phyloP scores from a whole-genome alignment of 768 basidiomycete species.

The Phanerochaete carnosa region DNA sequence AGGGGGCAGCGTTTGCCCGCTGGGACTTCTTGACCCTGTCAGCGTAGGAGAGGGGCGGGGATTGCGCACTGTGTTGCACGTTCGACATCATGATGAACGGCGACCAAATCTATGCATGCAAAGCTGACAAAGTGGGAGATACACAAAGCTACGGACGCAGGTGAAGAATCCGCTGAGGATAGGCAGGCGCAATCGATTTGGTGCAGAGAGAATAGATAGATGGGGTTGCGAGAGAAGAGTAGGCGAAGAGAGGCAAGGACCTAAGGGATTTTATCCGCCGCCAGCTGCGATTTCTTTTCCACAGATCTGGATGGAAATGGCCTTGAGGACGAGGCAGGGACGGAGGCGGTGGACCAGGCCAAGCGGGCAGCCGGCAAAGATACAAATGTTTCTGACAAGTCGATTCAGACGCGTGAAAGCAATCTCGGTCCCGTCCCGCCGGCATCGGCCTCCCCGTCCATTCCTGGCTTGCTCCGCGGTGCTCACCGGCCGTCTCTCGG shows the following conservation, averaged over 20 bases:
- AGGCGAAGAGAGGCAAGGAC: not conserved
- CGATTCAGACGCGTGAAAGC: slow-evolving; percentile 4
- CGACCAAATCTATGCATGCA: not conserved
- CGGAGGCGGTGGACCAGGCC: slow-evolving; percentile 1
- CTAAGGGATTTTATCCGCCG: not conserved
- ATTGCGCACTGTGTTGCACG: slow-evolving; percentile 23
- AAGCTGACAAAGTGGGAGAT: not conserved
- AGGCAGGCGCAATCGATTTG: slow-evolving; percentile 7
- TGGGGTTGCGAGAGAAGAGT: not conserved
- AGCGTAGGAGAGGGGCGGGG: slow-evolving; percentile 50
- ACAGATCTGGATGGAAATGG: not conserved
- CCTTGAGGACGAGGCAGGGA: not conserved
- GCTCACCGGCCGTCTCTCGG: not conserved
- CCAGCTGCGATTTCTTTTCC: not conserved
- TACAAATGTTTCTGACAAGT: slow-evolving; percentile 2
- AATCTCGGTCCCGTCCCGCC: not conserved
- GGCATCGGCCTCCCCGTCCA: not conserved
- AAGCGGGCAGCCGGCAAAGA: not conserved
- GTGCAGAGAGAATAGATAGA: not conserved
- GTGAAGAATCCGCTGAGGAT: not conserved
- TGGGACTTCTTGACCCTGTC: slow-evolving; percentile 36
- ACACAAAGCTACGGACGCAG: not conserved
- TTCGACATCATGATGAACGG: slow-evolving; percentile 26
- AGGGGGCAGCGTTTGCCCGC: slow-evolving; percentile 22
- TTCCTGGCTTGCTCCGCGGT: not conserved